These are phyloP conservation scores for Aspergillus sp. DNA, from an alignment of 2,329 filamentous ascomycete species.

Conservation along the genomic window DNA sequence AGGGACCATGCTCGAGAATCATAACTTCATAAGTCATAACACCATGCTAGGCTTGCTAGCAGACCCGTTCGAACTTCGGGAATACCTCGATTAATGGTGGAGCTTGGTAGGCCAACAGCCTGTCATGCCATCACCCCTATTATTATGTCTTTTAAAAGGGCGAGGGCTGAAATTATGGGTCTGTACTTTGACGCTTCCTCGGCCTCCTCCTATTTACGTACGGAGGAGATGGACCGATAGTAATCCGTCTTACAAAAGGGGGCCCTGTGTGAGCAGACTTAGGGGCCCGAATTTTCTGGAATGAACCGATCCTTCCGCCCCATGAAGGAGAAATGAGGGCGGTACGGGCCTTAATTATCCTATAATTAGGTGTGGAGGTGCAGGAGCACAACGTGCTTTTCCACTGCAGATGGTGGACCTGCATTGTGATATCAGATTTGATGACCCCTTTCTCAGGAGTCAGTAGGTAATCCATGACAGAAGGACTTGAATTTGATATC, in stretches of 20 bases:
- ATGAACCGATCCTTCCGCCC: conserved; percentile 22
- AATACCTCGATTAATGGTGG: neutral
- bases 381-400: conserved; percentile 1
- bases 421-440: conserved; percentile 9
- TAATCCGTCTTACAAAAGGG: neutral
- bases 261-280: neutral
- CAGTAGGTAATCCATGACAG: neutral
- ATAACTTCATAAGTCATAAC: no score
- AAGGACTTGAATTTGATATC: neutral
- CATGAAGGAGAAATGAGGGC: neutral
- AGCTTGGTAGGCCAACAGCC: neutral
- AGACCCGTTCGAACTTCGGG: no score
- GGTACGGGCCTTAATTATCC: conserved; percentile 5
- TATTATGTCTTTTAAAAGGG: neutral
- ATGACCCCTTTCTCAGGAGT: neutral
- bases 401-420: neutral
- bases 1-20: no score
- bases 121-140: neutral
- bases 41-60: no score
- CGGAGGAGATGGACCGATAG: neutral
- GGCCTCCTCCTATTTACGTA: no score
- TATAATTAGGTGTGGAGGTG: conserved; percentile 8
- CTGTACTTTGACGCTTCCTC: neutral
- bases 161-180: neutral
- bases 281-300: neutral